These are phyloP conservation scores for Eucalyptus erythrocorys DNA, from an alignment of 345 rosid species.

Conservation along the genomic window DNA sequence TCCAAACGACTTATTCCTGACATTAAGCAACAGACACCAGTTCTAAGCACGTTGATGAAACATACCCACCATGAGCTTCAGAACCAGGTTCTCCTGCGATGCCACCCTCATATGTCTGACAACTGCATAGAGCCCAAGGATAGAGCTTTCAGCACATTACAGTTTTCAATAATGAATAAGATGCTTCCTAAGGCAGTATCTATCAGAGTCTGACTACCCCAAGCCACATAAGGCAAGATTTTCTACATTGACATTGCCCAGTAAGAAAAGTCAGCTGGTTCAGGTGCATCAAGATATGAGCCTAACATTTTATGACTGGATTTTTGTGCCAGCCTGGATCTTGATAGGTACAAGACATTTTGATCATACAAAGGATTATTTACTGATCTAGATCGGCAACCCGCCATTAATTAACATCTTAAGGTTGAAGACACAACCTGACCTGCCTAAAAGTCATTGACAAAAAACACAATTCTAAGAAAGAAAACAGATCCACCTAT, in stretches of 20 bases:
- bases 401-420: not conserved
- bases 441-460: not conserved
- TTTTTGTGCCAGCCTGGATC: not conserved
- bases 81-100: constrained; percentile 95
- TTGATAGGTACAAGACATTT: not conserved
- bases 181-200: not conserved
- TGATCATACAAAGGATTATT: not conserved
- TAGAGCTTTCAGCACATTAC: not conserved
- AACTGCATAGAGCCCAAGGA: constrained; percentile 29
- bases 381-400: not conserved
- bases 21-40: not conserved
- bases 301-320: not conserved
- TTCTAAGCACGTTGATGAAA: constrained; percentile 5
- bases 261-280: not conserved
- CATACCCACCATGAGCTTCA: constrained; percentile 99
- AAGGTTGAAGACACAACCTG: not conserved
- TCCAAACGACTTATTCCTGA: not conserved
- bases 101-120: constrained; percentile 99
- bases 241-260: not conserved
- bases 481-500: not conserved
- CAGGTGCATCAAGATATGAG: not conserved
- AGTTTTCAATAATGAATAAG: not conserved
- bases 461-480: not conserved
- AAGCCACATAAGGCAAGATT: not conserved
- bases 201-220: not conserved